Conservation (phyloP, 306 rosid species). For the Rosa lucieae region DNA sequence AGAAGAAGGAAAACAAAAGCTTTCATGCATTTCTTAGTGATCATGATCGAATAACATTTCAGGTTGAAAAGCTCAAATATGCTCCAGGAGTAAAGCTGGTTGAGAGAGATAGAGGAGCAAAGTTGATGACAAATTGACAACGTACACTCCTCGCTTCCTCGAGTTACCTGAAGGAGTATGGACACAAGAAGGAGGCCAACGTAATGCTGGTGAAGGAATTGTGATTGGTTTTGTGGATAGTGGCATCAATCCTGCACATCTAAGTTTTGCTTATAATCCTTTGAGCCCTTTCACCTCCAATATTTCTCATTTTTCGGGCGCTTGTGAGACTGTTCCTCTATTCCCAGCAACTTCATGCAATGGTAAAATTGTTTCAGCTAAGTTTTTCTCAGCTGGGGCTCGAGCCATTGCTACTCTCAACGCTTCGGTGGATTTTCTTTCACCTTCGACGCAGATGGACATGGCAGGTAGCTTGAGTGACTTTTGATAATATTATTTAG, state of each 20-base stretch:
- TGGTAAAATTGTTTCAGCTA: slow-evolving; percentile 69
- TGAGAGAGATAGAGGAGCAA: slow-evolving; percentile 57
- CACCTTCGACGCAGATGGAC: slow-evolving; percentile 89
- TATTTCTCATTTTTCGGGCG: slow-evolving; percentile 43
- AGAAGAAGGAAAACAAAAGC: neutral
- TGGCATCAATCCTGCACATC: slow-evolving; percentile 74
- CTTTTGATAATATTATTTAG: neutral
- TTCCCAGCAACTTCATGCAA: slow-evolving; percentile 62
- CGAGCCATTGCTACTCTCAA: slow-evolving; percentile 53
- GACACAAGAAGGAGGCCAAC: slow-evolving; percentile 44
- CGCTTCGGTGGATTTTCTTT: slow-evolving; percentile 71
- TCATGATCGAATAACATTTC: neutral
- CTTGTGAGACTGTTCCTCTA: slow-evolving; percentile 59
- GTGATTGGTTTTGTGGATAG: slow-evolving; percentile 79
- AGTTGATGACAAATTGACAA: slow-evolving; percentile 47
- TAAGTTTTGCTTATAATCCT: slow-evolving; percentile 56
- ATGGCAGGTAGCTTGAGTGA: slow-evolving; percentile 62
- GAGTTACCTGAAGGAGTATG: slow-evolving; percentile 44
- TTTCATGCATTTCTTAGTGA: neutral
- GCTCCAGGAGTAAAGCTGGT: slow-evolving; percentile 36
- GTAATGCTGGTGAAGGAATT: slow-evolving; percentile 63
- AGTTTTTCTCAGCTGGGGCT: slow-evolving; percentile 83
- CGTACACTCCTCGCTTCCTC: slow-evolving; percentile 47
- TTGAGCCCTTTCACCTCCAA: slow-evolving; percentile 39
- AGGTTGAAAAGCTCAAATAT: slow-evolving; percentile 39